These are phyloP conservation scores for Mycena kentingensis DNA, from an alignment of 768 basidiomycete genomes.

Conservation along the genomic window DNA sequence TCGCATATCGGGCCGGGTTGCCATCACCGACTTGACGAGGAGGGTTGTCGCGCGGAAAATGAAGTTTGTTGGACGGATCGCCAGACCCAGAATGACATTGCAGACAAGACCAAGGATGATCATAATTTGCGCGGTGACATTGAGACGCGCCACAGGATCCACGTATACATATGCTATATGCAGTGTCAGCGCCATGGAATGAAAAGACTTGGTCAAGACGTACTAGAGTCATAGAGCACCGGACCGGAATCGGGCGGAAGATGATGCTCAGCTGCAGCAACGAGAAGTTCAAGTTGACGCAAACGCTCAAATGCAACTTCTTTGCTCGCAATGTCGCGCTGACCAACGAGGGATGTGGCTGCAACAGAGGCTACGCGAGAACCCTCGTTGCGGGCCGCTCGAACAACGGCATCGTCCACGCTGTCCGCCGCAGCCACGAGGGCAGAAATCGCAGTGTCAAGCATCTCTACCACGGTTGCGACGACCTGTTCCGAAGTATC, in stretches of 20 bases:
- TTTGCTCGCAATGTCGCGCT: too few relatives aligned
- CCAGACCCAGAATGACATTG: slow-evolving; percentile 5
- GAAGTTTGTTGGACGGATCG: not conserved
- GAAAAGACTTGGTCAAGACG: not conserved
- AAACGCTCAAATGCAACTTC: too few relatives aligned
- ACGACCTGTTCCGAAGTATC: too few relatives aligned
- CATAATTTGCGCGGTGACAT: slow-evolving; percentile 5
- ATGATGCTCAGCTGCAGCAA: not conserved
- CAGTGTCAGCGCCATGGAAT: not conserved
- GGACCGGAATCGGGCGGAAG: slow-evolving; percentile 5
- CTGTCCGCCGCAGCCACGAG: too few relatives aligned
- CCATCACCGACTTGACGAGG: slow-evolving; percentile 1
- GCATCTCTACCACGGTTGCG: too few relatives aligned
- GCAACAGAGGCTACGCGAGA: too few relatives aligned
- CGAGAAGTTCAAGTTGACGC: not conserved
- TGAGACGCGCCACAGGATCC: slow-evolving; percentile 1
- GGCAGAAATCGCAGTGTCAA: too few relatives aligned
- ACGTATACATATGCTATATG: slow-evolving; percentile 2
- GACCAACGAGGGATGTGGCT: too few relatives aligned
- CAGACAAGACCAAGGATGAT: slow-evolving; percentile 7
- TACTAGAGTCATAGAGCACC: slow-evolving; percentile 6
- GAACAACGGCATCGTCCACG: too few relatives aligned
- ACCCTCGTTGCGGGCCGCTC: too few relatives aligned
- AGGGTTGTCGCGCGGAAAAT: not conserved
- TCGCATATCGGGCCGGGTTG: not conserved